Evolutionary conservation across 805 yeast genomes (phyloP).

Genomic region (Myxozyma mucilagina): DNA sequence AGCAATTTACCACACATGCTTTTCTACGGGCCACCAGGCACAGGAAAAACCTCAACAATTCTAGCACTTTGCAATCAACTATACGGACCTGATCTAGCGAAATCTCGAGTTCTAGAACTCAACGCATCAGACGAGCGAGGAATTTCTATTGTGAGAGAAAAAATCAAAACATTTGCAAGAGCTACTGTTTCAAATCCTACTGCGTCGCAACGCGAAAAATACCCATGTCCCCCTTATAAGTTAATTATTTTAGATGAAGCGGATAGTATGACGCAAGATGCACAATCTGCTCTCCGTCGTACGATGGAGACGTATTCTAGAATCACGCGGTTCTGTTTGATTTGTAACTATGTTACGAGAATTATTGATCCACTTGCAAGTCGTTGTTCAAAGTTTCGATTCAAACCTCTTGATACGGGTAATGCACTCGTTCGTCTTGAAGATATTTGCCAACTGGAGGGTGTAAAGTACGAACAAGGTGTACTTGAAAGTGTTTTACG

Average conservation of each 20-base stretch:
- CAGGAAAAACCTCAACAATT: conserved; percentile 88
- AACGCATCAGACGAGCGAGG: conserved; percentile 94
- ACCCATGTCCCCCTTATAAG: conserved; percentile 97
- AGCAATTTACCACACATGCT: conserved; percentile 75
- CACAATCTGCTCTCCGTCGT: conserved; percentile 92
- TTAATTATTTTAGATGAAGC: conserved; percentile 92
- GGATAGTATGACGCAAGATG: conserved; percentile 96
- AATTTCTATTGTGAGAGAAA: conserved; percentile 80
- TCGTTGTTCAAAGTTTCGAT: conserved; percentile 93
- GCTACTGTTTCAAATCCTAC: conserved; percentile 79
- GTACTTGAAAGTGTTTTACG: conserved; percentile 65
- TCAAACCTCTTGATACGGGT: conserved; percentile 68
- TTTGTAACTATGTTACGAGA: conserved; percentile 94
- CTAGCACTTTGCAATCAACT: conserved; percentile 78
- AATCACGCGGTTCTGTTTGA: conserved; percentile 88
- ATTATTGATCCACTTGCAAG: conserved; percentile 96
- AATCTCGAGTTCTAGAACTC: conserved; percentile 72
- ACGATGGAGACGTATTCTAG: conserved; percentile 89
- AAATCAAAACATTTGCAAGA: conserved; percentile 83
- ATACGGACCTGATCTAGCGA: conserved; percentile 70
- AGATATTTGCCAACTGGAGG: conserved; percentile 58
- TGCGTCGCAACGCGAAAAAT: conserved; percentile 60
- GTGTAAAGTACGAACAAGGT: conserved; percentile 48
- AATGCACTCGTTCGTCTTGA: conserved; percentile 70
- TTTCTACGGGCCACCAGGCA: conserved; percentile 92